Percentiles rank a stretch among this genome's conserved stretches.
Conservation (phyloP, 148 eudicot genomes). For the Rhododendron ovatum region DNA sequence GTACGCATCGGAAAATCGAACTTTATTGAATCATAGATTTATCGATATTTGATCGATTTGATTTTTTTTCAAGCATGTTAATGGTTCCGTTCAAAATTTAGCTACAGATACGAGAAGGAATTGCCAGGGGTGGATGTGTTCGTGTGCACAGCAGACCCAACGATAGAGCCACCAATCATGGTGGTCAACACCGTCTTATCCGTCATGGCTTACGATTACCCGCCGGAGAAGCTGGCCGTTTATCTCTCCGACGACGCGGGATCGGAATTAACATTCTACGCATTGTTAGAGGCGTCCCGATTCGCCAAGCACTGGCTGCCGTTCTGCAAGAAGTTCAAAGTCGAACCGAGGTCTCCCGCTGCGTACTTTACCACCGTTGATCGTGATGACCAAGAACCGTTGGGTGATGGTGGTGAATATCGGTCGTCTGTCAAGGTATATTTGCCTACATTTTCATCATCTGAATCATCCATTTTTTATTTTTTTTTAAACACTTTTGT, state of each 20-base stretch:
- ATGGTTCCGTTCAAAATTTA: background rate
- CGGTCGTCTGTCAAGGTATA: conserved; percentile 11
- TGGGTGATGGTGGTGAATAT: background rate
- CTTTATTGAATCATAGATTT: background rate
- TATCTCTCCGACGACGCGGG: conserved; percentile 21
- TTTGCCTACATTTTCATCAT: background rate
- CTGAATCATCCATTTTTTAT: no score
- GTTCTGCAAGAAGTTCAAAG: conserved; percentile 14
- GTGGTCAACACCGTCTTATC: conserved; percentile 21
- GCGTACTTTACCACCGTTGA: conserved; percentile 2
- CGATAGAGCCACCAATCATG: conserved; percentile 15
- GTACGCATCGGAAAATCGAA: no score
- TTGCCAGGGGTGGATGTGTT: conserved; percentile 10
- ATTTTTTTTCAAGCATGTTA: no score
- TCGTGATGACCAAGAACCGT: background rate
- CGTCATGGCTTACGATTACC: conserved; percentile 12
- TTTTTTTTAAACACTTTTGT: no score
- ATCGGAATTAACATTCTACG: conserved; percentile 15
- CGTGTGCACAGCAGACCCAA: conserved; percentile 16
- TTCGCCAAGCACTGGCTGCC: conserved; percentile 17
- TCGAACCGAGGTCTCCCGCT: conserved; percentile 7
- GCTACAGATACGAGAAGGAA: background rate
- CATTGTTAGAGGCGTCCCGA: conserved; percentile 12
- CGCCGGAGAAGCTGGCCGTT: conserved; percentile 12
- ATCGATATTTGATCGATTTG: no score